Conservation (phyloP, 225 moss, liverwort and hornwort genomes). For the Physcomitrium patens region DNA sequence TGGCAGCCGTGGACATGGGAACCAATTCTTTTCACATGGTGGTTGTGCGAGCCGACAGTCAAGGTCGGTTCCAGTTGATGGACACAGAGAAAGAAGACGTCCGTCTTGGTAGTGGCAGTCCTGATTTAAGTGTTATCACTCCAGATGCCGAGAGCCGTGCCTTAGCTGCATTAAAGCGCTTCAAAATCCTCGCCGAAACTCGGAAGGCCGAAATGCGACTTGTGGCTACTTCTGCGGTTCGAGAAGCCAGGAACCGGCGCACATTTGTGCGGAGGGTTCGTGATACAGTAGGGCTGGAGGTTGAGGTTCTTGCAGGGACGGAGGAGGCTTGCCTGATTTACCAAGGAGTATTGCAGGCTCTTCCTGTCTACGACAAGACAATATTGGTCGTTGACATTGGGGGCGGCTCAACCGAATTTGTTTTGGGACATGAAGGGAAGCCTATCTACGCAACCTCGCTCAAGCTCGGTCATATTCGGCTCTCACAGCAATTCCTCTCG, state of each 20-base stretch:
- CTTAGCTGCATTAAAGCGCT: constrained; percentile 60
- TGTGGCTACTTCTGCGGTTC: constrained; percentile 66
- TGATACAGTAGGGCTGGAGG: constrained; percentile 50
- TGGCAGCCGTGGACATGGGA: constrained; percentile 72
- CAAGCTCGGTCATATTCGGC: constrained; percentile 64
- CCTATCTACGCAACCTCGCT: constrained; percentile 61
- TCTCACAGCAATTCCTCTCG: constrained; percentile 55
- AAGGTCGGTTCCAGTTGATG: constrained; percentile 63
- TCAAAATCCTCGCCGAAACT: constrained; percentile 56
- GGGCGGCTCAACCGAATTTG: constrained; percentile 64
- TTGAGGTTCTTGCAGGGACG: constrained; percentile 61
- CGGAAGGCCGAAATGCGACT: constrained; percentile 62
- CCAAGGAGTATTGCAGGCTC: constrained; percentile 66
- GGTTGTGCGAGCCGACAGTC: constrained; percentile 64
- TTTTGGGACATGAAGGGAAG: constrained; percentile 61
- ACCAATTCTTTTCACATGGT: constrained; percentile 75
- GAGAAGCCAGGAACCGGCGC: constrained; percentile 57
- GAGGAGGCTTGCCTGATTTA: constrained; percentile 67
- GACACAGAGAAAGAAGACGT: constrained; percentile 73
- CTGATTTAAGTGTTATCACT: constrained; percentile 57
- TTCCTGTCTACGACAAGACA: constrained; percentile 57
- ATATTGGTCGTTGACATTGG: constrained; percentile 68
- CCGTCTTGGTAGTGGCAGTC: constrained; percentile 63
- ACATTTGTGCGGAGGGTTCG: constrained; percentile 55
- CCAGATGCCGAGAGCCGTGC: constrained; percentile 58